A percentile compares a stretch with the other conserved stretches of the same genome.
Conservation (phyloP, 2,329 filamentous ascomycete species). For the Fusarium begoniae region DNA sequence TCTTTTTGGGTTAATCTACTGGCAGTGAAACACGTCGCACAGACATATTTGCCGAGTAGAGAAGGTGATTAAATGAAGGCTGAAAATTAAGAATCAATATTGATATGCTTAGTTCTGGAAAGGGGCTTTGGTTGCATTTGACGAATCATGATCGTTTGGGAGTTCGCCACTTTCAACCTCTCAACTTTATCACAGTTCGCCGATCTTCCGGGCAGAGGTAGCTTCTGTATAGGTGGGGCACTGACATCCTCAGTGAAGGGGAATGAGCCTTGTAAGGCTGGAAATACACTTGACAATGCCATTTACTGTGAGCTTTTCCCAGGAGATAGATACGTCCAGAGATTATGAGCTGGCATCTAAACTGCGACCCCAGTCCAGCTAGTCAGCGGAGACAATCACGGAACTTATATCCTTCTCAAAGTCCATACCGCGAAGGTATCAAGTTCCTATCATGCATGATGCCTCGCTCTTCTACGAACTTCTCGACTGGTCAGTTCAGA, state of each 20-base stretch:
- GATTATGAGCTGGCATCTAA: rapidly evolving
- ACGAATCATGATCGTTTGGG: background rate
- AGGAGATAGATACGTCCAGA: rapidly evolving
- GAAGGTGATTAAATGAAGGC: background rate
- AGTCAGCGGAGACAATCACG: too few relatives aligned
- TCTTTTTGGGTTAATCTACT: background rate
- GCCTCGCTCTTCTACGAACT: background rate
- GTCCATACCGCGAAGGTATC: too few relatives aligned
- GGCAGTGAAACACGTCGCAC: rapidly evolving
- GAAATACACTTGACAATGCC: background rate
- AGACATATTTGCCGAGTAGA: rapidly evolving
- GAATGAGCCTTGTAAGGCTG: background rate
- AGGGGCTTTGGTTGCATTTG: background rate
- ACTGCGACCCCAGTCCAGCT: rapidly evolving
- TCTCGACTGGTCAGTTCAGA: background rate
- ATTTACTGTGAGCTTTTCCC: rapidly evolving
- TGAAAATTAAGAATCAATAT: background rate
- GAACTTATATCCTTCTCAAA: too few relatives aligned
- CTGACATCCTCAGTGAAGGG: background rate
- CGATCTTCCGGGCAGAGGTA: rapidly evolving
- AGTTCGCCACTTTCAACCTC: background rate
- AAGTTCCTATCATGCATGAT: background rate
- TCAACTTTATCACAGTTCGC: too few relatives aligned
- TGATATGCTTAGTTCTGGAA: background rate
- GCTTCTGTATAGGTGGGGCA: rapidly evolving